Evolutionary conservation across 2,329 filamentous ascomycete species (phyloP).

Genomic region (Colletotrichum chlorophyti): DNA sequence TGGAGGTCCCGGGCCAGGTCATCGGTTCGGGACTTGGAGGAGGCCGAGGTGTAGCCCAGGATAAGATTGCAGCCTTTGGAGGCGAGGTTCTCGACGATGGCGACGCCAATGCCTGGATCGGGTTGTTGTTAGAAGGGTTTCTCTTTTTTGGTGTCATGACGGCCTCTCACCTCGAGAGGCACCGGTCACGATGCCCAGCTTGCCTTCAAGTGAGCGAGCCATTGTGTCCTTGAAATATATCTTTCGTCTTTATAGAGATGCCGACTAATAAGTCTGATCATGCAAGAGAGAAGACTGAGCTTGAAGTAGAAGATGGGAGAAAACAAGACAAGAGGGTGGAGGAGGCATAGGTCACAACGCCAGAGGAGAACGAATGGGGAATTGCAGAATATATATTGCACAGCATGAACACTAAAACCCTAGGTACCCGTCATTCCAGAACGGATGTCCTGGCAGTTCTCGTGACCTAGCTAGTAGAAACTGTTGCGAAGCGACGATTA

Average conservation of each 20-base stretch:
- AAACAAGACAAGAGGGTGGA: no score
- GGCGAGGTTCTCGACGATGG: constrained; percentile 72
- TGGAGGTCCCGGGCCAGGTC: constrained; percentile 70
- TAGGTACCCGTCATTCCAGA: not conserved
- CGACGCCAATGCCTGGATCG: constrained; percentile 70
- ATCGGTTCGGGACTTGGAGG: constrained; percentile 50
- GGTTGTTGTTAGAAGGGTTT: not conserved
- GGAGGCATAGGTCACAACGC: no score
- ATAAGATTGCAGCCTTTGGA: constrained; percentile 73
- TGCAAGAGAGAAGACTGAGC: not conserved
- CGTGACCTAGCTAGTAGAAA: constrained; percentile 12
- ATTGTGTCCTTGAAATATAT: constrained; percentile 34
- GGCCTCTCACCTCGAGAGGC: constrained; percentile 71
- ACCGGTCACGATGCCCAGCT: constrained; percentile 81
- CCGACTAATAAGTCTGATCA: no score
- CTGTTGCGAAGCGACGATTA: constrained; percentile 6
- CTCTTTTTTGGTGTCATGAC: not conserved
- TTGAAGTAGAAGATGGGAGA: no score
- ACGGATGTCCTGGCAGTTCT: constrained; percentile 9
- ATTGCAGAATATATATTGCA: not conserved
- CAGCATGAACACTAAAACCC: not conserved
- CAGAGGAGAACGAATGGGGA: no score
- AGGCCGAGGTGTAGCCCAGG: constrained; percentile 69
- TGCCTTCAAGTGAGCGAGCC: constrained; percentile 67
- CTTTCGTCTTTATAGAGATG: no score